Evolutionary conservation across 805 yeast species (phyloP), one percentile per base, ranked within the genome.

Genomic region (Spathaspora arborariae): DNA sequence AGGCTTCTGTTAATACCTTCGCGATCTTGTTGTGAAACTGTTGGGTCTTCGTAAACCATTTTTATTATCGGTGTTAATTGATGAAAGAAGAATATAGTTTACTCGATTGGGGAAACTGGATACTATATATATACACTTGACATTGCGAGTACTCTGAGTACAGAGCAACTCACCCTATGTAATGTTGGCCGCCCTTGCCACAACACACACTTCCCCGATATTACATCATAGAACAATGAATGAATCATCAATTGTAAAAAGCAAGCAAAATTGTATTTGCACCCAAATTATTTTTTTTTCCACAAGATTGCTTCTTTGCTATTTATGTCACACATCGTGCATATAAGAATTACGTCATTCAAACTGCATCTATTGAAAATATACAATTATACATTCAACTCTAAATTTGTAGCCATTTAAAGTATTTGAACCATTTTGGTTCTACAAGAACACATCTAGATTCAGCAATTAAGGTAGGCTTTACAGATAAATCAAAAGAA

Each of bases 381-480:
- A 16, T 13, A 15, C 6, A 13, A 30, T 4, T 13, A 15, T 4
- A 15, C 35, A n/a, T 13, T 30, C 26, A n/a, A 7, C 3, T 24
- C 21, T 20, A 46, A 19, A 58, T 45, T 34, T 59, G 57, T 16
- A 69, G 50, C 76, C 76, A 72, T n/a, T 62, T 60, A 45, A 88
- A 66, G 58, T 81, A 87, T 58, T 80, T 84, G 66, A 88, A 88
- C 96, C 96, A 89, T 56, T 74, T 82, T 3, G 97, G 97, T 58
- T 89, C 96, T 2, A 89, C 94, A 50, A 89, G 70, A 2, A 87
- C 67, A 62, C 95, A 86, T 26, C 67, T 68, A 0, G 89, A 90
- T 13, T 72, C 65, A 0, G 92, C 95, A 43, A 82, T 66, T 8
- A 62, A 64, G 11, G 63, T 45, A 8, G 75, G 68, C 5, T 57